Conservation (phyloP, 768 basidiomycete genomes). For the Suillus subluteus region DNA sequence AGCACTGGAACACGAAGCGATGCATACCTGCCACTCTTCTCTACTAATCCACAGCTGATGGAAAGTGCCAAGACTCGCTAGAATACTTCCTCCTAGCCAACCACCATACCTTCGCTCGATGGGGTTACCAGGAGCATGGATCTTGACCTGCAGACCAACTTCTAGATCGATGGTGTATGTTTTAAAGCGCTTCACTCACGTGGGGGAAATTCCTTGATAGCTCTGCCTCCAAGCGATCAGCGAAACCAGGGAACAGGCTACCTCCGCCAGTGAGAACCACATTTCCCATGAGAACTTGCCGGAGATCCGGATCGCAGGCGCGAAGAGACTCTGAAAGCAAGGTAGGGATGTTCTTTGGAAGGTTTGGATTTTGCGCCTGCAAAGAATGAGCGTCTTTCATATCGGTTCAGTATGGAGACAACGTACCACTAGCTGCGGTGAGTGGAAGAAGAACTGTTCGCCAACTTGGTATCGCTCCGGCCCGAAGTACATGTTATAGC, state of each 20-base stretch:
- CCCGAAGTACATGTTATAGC: constrained; percentile 84
- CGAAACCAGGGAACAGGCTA: constrained; percentile 82
- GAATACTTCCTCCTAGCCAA: constrained; percentile 95
- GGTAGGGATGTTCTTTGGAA: constrained; percentile 76
- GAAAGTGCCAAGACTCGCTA: constrained; percentile 95
- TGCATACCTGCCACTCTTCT: constrained; percentile 86
- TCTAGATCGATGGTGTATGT: constrained; percentile 14
- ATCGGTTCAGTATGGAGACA: constrained; percentile 3
- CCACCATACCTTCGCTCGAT: constrained; percentile 89
- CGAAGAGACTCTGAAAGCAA: constrained; percentile 80
- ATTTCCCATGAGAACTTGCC: constrained; percentile 88
- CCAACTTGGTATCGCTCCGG: constrained; percentile 81
- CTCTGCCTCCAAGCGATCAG: constrained; percentile 81
- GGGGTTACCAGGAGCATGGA: constrained; percentile 90
- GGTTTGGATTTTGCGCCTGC: constrained; percentile 59
- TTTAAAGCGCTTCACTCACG: constrained; percentile 48
- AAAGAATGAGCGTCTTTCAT: constrained; percentile 16
- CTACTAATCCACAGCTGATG: constrained; percentile 96
- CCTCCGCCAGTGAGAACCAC: constrained; percentile 97
- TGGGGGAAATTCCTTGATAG: constrained; percentile 75
- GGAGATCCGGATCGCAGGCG: constrained; percentile 89
- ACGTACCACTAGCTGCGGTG: constrained; percentile 55
- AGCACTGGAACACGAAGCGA: constrained; percentile 11
- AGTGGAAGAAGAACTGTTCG: constrained; percentile 88
- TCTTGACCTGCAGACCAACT: constrained; percentile 67